Evolutionary conservation across 1,284 basidiomycete genomes (phyloP).

Genomic region (Sporisorium exsertum): DNA sequence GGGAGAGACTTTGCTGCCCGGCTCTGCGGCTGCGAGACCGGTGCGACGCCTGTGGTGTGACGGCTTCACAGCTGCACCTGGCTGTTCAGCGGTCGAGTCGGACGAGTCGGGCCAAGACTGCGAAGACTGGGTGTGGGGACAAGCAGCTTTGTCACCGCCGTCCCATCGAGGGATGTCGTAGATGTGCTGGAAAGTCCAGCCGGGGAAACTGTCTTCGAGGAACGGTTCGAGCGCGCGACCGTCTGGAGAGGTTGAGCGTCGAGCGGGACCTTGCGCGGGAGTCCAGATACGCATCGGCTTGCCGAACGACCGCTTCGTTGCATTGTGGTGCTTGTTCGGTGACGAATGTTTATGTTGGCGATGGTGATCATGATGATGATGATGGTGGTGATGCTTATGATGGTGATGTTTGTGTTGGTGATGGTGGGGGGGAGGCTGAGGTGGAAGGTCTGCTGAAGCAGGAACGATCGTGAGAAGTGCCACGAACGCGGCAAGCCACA

Average conservation of each 20-base stretch:
- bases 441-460: not conserved
- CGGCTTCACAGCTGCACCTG: not conserved
- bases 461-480: not conserved
- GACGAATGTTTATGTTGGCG: not conserved
- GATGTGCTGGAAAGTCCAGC: conserved; percentile 17
- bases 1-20: not conserved
- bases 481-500: conserved; percentile 2
- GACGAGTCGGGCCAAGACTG: not conserved
- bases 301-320: conserved; percentile 17
- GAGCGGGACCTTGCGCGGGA: conserved; percentile 18
- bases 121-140: no score
- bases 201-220: conserved; percentile 13
- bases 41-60: not conserved
- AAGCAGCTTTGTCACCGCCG: conserved; percentile 26
- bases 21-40: not conserved
- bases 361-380: not conserved
- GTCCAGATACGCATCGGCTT: conserved; percentile 26
- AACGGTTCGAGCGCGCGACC: conserved; percentile 23
- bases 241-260: conserved; percentile 2
- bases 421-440: not conserved
- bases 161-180: conserved; percentile 32
- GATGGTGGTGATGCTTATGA: not conserved
- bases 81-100: not conserved
- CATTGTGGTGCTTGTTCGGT: not conserved
- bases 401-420: not conserved